Percentiles rank a stretch among this genome's conserved stretches.
These are phyloP conservation scores for Thuidium tamariscinum DNA, from an alignment of 225 moss, liverwort and hornwort genomes.

Conservation along the genomic window DNA sequence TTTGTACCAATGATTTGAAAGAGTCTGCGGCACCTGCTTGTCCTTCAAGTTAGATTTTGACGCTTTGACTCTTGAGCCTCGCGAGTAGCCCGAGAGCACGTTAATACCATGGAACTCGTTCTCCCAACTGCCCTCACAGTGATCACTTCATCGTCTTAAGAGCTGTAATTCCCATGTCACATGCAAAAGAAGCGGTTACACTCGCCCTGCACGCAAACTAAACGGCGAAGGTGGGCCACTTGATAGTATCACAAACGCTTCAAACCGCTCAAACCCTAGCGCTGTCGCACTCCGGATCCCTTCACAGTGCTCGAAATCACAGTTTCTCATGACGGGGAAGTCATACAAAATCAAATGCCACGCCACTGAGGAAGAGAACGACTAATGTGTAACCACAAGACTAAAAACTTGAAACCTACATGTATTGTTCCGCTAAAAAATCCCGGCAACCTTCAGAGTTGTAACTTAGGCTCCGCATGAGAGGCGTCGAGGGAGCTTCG, in stretches of 20 bases:
- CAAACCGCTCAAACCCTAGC: not conserved
- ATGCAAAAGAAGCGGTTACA: not conserved
- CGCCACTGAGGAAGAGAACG: not conserved
- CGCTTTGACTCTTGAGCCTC: not conserved
- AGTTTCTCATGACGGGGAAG: not conserved
- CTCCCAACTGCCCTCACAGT: not conserved
- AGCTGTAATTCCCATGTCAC: not conserved
- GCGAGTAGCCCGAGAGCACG: not conserved
- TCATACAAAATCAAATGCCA: not conserved
- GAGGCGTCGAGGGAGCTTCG: not conserved
- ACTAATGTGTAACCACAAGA: not conserved
- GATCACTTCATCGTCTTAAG: not conserved
- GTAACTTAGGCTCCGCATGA: too few species aligned
- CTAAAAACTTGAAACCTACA: not conserved
- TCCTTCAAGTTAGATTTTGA: not conserved
- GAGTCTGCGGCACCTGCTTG: not conserved
- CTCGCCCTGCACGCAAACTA: not conserved
- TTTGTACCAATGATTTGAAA: not conserved
- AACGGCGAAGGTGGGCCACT: not conserved
- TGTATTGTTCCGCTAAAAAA: not conserved
- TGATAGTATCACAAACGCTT: not conserved
- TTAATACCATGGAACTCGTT: not conserved
- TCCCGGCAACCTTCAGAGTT: not conserved
- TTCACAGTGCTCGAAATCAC: not conserved
- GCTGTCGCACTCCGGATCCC: not conserved